Evolutionary conservation across 768 basidiomycete species (phyloP).

Genomic region (Lentinula boryana): DNA sequence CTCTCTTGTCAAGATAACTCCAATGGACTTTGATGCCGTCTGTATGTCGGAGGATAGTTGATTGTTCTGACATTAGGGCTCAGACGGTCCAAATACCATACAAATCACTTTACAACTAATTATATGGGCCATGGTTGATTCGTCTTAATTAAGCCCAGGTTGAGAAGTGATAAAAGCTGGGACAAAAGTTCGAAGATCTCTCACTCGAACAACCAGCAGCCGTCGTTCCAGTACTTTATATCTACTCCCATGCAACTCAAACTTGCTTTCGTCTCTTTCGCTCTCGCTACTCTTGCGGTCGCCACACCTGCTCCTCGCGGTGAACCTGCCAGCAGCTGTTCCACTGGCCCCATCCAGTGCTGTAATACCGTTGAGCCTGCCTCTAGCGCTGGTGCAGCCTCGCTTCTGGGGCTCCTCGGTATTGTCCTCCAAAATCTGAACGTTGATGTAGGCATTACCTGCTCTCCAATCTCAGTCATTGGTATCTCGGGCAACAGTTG

Average conservation of each 20-base stretch:
- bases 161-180: not conserved
- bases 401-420: slow-evolving; percentile 12
- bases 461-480: slow-evolving; percentile 1
- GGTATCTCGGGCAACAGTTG: not conserved
- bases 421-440: slow-evolving; percentile 44
- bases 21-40: no score
- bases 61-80: no score
- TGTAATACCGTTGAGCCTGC: slow-evolving; percentile 21
- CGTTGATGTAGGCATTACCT: slow-evolving; percentile 3
- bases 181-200: not conserved
- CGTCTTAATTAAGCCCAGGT: not conserved
- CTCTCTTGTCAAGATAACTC: no score
- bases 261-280: slow-evolving; percentile 3
- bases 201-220: not conserved
- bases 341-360: slow-evolving; percentile 23
- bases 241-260: not conserved
- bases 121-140: no score
- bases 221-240: slow-evolving; percentile 3
- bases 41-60: no score
- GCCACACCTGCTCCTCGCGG: slow-evolving; percentile 13
- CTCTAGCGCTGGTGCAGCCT: slow-evolving; percentile 4
- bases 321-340: slow-evolving; percentile 15
- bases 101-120: not conserved
- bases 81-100: not conserved
- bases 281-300: slow-evolving; percentile 11